A percentile compares a stretch with the other conserved stretches of the same genome.
Evolutionary conservation across 176 grass and related monocot genomes (phyloP).

Genomic region (Musa acuminata): DNA sequence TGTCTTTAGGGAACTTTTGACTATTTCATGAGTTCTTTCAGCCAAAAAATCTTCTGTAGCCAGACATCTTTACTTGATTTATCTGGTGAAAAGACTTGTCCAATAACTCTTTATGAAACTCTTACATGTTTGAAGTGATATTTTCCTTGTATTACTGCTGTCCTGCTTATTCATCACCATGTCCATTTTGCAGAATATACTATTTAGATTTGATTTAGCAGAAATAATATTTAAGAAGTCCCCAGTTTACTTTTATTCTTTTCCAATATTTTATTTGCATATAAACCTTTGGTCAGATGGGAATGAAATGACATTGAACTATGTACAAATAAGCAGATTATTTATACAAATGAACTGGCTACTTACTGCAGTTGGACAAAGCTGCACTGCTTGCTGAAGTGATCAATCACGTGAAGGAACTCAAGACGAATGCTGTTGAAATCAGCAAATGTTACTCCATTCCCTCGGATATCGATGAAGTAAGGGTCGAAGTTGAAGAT

Average conservation of each 20-base stretch:
- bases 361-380: conserved; percentile 65
- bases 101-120: background rate
- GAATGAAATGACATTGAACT: background rate
- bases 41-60: no score
- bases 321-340: background rate
- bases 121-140: background rate
- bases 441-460: conserved; percentile 36
- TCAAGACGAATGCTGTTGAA: conserved; percentile 46
- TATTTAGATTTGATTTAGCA: background rate
- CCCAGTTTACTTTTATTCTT: background rate
- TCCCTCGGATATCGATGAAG: conserved; percentile 70
- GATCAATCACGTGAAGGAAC: conserved; percentile 64
- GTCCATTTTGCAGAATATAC: background rate
- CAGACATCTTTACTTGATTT: no score
- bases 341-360: no score
- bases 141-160: background rate
- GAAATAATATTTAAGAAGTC: background rate
- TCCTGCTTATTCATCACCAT: background rate
- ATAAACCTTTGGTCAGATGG: background rate
- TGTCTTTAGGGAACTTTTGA: no score
- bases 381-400: conserved; percentile 73
- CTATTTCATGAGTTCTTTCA: no score
- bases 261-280: background rate
- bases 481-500: conserved; percentile 37
- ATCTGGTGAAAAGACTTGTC: no score